Percentiles rank a stretch among this genome's conserved stretches.
Evolutionary conservation across 179 eudicot genomes (phyloP).

Genomic region (Drosera spatulata): DNA sequence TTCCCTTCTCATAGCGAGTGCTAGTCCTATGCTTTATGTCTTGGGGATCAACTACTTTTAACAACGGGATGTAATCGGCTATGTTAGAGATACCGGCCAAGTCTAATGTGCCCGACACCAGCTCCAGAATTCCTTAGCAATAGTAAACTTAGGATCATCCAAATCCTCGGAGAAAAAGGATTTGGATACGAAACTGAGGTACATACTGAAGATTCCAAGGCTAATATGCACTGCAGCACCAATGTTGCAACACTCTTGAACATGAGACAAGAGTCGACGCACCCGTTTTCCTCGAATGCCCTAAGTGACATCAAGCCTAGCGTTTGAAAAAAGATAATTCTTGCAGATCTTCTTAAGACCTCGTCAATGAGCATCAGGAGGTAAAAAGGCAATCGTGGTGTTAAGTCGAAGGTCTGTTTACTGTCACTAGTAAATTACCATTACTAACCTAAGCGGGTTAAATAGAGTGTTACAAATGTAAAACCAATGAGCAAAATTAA

Average conservation of each 20-base stretch:
- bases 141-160: neutral
- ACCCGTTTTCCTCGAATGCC: neutral
- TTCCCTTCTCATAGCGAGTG: neutral
- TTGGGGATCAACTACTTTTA: neutral
- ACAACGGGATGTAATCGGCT: neutral
- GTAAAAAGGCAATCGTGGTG: neutral
- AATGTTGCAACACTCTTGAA: neutral
- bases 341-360: neutral
- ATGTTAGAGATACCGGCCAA: neutral
- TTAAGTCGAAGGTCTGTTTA: too few relatives aligned
- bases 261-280: neutral
- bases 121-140: conserved; percentile 1
- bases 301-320: neutral
- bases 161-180: conserved; percentile 2
- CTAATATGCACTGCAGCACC: neutral
- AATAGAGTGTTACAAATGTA: too few relatives aligned
- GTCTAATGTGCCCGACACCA: neutral
- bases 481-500: too few relatives aligned
- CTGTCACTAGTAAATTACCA: neutral
- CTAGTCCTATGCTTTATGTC: neutral
- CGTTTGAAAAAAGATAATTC: neutral
- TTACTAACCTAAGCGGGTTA: too few relatives aligned
- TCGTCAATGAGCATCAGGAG: neutral
- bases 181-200: conserved; percentile 3
- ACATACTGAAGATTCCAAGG: neutral